Evolutionary conservation across 768 basidiomycete genomes (phyloP).

Genomic region (Leccinum uliginosum): DNA sequence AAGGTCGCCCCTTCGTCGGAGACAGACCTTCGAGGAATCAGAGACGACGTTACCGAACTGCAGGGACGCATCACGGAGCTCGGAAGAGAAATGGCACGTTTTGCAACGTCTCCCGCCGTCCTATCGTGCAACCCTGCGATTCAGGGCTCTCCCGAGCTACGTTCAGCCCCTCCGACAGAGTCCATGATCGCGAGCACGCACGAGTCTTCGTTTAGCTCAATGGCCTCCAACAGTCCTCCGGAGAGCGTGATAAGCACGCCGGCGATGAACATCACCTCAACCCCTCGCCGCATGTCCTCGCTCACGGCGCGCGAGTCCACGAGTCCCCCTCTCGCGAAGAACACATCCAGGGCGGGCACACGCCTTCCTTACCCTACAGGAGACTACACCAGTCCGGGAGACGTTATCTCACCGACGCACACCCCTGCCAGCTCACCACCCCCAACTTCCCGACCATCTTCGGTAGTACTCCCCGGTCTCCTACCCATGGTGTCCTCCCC

Average conservation of each 20-base stretch:
- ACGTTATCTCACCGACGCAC: slow-evolving; percentile 32
- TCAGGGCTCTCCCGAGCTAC: slow-evolving; percentile 43
- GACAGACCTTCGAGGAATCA: slow-evolving; percentile 48
- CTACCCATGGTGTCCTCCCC: slow-evolving; percentile 28
- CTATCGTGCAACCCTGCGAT: slow-evolving; percentile 44
- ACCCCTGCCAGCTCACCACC: slow-evolving; percentile 49
- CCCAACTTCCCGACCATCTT: slow-evolving; percentile 36
- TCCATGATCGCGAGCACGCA: slow-evolving; percentile 39
- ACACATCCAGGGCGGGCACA: slow-evolving; percentile 28
- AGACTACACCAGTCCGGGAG: slow-evolving; percentile 70
- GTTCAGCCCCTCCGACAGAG: slow-evolving; percentile 41
- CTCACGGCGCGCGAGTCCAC: slow-evolving; percentile 58
- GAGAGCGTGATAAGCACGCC: slow-evolving; percentile 14
- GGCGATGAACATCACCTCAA: slow-evolving; percentile 14
- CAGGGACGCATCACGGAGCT: slow-evolving; percentile 71
- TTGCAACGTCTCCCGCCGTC: slow-evolving; percentile 48
- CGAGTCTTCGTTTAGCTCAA: slow-evolving; percentile 22
- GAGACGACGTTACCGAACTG: slow-evolving; percentile 68
- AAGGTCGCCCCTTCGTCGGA: slow-evolving; percentile 18
- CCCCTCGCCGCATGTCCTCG: slow-evolving; percentile 30
- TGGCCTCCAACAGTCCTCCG: slow-evolving; percentile 12
- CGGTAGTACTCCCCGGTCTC: slow-evolving; percentile 43
- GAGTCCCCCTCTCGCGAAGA: slow-evolving; percentile 51
- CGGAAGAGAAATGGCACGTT: slow-evolving; percentile 75
- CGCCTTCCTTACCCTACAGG: slow-evolving; percentile 80